Evolutionary conservation across 2,329 filamentous ascomycete species (phyloP).

Genomic region (Blastomyces parvus): DNA sequence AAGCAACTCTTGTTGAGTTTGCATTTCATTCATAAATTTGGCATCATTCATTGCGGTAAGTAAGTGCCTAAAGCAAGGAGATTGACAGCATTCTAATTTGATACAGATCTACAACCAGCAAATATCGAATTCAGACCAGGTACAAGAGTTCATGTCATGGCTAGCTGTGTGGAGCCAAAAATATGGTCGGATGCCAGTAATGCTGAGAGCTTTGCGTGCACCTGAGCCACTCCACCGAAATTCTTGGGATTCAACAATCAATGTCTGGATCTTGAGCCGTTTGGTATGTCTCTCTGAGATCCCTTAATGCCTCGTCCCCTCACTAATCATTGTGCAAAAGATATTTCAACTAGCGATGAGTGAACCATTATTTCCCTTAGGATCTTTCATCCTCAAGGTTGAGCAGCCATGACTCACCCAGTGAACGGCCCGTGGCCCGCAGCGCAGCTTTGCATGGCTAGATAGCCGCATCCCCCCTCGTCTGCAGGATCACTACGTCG

Average conservation of each 20-base stretch:
- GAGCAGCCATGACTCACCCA: conserved; percentile 10
- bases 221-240: conserved; percentile 16
- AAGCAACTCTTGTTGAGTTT: conserved; percentile 17
- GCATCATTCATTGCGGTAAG: conserved; percentile 18
- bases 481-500: too few species aligned
- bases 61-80: neutral
- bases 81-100: conserved; percentile 5
- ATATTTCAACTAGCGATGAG: conserved; percentile 20
- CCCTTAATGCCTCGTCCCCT: conserved; percentile 6
- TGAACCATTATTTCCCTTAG: conserved; percentile 16
- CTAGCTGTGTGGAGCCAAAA: conserved; percentile 9
- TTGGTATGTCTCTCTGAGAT: conserved; percentile 16
- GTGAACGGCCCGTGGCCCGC: too few species aligned
- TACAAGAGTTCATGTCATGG: conserved; percentile 1
- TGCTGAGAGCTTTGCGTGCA: conserved; percentile 15
- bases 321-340: conserved; percentile 11
- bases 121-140: conserved; percentile 9
- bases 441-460: too few species aligned
- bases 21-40: conserved; percentile 15
- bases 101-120: conserved; percentile 19
- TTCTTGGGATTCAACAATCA: conserved; percentile 15
- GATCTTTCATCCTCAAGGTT: conserved; percentile 13
- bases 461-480: too few species aligned
- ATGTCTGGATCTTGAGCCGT: conserved; percentile 20
- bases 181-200: conserved; percentile 13